Evolutionary conservation across 192 early-diverging fungal genomes (phyloP), one percentile per base, ranked within the genome.

Genomic region (Mortierella alpina): DNA sequence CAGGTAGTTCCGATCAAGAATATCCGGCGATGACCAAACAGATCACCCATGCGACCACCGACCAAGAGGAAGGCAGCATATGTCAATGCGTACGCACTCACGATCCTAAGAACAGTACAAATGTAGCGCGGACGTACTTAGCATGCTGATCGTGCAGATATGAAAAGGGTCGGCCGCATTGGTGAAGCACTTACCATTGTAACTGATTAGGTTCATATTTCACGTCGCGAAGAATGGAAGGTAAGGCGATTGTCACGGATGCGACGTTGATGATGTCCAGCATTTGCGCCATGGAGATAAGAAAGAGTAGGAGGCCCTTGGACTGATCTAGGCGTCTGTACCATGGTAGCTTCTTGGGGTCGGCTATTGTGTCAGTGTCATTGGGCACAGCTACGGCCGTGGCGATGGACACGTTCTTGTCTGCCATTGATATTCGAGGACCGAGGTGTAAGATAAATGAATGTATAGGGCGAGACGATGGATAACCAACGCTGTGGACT

Each of bases 41-140:
- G 59, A 66, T 84, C 83, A 7, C 83, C 82, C 56, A 84, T 66
- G 7, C 72, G 62, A 10, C 83, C 83, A 44, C 75, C 83, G 13
- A 79, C 65, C 11, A 84, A 59, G 1, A 84, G 68, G 65, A 84
- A 84, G 6, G 72, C 83, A 2, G 72, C 52, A n/a, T 80, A 84
- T 20, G 83, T 69, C 5, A 83, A 60, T 0, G 84, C 84, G 56
- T 80, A 80, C 48, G 72, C 63, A 49, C 78, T 74, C 17, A 72
- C 63, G 3, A 76, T 40, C 73, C 69, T 71, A 45, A 41, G 42
- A 47, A 22, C 10, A 56, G 8, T 22, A 22, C 1, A 17, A 15
- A 17, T 17, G 50, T 15, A 57, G 55, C 50, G 20, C 54, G 20
- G 7, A 56, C 2, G 31, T 55, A n/a, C 20, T 55, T 55, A 17